A percentile compares a stretch with the other conserved stretches of the same genome.
Conservation (phyloP, 2,329 filamentous ascomycete species). For the Ustilaginoidea virens region DNA sequence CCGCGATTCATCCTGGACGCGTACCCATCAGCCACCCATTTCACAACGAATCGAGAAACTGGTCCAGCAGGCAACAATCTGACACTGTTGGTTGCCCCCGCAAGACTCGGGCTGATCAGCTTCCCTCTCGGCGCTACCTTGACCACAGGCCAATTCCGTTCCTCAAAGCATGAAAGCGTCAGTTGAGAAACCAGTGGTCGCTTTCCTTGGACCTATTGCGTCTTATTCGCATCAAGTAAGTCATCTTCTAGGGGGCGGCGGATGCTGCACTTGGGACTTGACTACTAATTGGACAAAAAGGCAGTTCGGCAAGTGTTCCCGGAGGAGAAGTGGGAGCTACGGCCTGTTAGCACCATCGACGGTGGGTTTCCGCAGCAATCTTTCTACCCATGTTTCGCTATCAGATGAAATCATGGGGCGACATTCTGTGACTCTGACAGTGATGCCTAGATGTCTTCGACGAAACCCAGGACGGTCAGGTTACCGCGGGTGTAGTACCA, state of each 20-base stretch:
- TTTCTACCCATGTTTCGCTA: background rate
- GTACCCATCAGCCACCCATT: too few species aligned
- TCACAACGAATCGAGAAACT: too few species aligned
- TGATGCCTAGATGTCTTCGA: conserved; percentile 71
- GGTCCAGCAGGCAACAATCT: too few species aligned
- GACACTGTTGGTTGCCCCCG: too few species aligned
- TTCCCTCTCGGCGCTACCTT: too few species aligned
- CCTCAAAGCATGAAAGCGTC: too few species aligned
- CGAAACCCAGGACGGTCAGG: conserved; percentile 51
- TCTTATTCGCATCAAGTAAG: conserved; percentile 37
- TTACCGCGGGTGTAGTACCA: conserved; percentile 67
- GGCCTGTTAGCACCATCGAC: conserved; percentile 36
- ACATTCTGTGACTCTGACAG: too few species aligned
- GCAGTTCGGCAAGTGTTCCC: conserved; percentile 33
- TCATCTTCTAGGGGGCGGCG: background rate
- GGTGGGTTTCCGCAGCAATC: conserved; percentile 15
- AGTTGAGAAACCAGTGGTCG: conserved; percentile 25
- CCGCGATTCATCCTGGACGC: too few species aligned
- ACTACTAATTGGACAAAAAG: conserved; percentile 16
- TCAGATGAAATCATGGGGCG: too few species aligned
- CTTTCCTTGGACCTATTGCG: conserved; percentile 32
- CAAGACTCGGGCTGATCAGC: too few species aligned
- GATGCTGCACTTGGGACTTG: background rate
- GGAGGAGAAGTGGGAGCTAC: conserved; percentile 28
- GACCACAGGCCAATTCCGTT: too few species aligned